Evolutionary conservation across 768 basidiomycete genomes (phyloP).

Genomic region (Gymnopilus junonius): DNA sequence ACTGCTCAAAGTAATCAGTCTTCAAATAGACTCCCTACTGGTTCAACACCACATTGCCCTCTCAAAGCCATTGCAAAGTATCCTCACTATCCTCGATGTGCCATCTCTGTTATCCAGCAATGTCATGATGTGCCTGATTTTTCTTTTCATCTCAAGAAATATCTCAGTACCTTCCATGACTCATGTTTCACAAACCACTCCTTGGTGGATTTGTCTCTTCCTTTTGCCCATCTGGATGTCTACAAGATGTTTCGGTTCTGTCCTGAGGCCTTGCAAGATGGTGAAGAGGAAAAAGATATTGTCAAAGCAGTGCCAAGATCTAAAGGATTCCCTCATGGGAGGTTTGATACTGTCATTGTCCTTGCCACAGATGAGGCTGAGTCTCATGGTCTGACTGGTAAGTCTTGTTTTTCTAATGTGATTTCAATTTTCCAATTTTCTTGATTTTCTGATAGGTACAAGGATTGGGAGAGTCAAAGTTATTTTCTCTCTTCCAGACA

Average conservation of each 20-base stretch:
- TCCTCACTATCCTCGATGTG: slow-evolving; percentile 14
- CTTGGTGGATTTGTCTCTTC: slow-evolving; percentile 10
- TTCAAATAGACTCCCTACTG: background rate
- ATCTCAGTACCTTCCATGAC: slow-evolving; percentile 4
- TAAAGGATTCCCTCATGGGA: slow-evolving; percentile 1
- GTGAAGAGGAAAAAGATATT: slow-evolving; percentile 16
- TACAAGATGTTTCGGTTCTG: slow-evolving; percentile 25
- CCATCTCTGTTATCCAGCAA: slow-evolving; percentile 7
- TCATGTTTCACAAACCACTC: background rate
- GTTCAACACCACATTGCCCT: background rate
- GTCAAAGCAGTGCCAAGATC: slow-evolving; percentile 21
- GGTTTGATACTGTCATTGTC: slow-evolving; percentile 27
- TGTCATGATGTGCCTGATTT: slow-evolving; percentile 22
- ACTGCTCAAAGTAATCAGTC: background rate
- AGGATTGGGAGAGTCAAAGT: slow-evolving; percentile 22
- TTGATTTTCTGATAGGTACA: slow-evolving; percentile 10
- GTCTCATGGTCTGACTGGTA: slow-evolving; percentile 19
- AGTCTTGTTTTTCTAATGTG: background rate
- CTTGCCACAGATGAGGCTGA: slow-evolving; percentile 16
- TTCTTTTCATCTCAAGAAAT: slow-evolving; percentile 31
- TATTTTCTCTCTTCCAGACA: slow-evolving; percentile 24
- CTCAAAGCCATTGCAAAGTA: slow-evolving; percentile 9
- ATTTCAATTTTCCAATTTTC: background rate
- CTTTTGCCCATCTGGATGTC: slow-evolving; percentile 19
- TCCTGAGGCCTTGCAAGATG: slow-evolving; percentile 13